A percentile compares a stretch with the other conserved stretches of the same genome.
These are phyloP conservation scores for Cucumis hystrix DNA, from an alignment of 306 rosid genomes.

Conservation along the genomic window DNA sequence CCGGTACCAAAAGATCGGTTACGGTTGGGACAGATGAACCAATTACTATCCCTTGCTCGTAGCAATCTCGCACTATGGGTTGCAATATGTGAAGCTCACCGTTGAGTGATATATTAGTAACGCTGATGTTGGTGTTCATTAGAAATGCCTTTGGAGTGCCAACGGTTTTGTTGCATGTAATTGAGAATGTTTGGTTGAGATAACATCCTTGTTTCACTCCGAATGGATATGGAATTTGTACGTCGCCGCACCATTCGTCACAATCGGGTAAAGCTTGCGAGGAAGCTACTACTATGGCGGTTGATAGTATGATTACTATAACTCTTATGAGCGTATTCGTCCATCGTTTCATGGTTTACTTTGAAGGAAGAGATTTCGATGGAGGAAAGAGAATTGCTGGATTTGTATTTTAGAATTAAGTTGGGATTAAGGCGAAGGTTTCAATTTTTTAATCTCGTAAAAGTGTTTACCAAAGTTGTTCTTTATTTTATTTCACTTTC, in stretches of 20 bases:
- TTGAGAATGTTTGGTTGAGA: neutral
- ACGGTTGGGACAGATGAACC: neutral
- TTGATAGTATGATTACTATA: too few species aligned
- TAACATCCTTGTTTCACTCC: conserved; percentile 11
- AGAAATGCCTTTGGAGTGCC: neutral
- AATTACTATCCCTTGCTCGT: neutral
- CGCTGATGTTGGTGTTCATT: neutral
- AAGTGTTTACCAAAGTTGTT: too few species aligned
- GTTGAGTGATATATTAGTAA: neutral
- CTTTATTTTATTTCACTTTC: too few species aligned
- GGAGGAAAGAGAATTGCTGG: too few species aligned
- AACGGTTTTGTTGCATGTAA: conserved; percentile 5
- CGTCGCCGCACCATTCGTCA: conserved; percentile 16
- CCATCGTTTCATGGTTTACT: neutral
- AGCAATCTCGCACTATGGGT: neutral
- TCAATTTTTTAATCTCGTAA: too few species aligned
- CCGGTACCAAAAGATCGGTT: neutral
- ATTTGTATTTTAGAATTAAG: too few species aligned
- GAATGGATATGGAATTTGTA: conserved; percentile 39
- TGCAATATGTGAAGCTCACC: neutral
- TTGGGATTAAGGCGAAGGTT: too few species aligned
- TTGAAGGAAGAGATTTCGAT: too few species aligned
- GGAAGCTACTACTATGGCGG: neutral
- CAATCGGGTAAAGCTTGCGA: conserved; percentile 10
- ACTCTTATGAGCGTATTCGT: neutral